Evolutionary conservation across 805 yeast species (phyloP).

Genomic region (Wickerhamomyces silvicola): DNA sequence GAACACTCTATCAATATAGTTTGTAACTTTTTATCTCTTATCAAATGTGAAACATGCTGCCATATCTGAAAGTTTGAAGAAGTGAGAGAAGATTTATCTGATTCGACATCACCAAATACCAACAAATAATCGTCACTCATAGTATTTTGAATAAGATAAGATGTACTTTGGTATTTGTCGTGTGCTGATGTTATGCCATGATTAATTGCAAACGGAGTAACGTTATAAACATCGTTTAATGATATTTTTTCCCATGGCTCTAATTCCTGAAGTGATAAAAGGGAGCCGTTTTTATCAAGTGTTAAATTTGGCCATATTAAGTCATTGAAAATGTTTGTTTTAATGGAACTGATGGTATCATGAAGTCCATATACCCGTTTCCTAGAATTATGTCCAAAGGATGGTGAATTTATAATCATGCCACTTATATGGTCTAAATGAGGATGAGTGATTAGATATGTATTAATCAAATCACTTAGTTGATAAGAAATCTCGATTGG

Average conservation of each 20-base stretch:
- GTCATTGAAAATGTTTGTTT: slow-evolving; percentile 61
- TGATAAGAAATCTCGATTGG: slow-evolving; percentile 26
- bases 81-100: slow-evolving; percentile 44
- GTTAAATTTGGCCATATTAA: slow-evolving; percentile 70
- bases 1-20: slow-evolving; percentile 79
- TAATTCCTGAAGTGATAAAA: slow-evolving; percentile 20
- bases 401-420: slow-evolving; percentile 66
- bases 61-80: slow-evolving; percentile 42
- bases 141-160: slow-evolving; percentile 46
- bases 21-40: slow-evolving; percentile 34
- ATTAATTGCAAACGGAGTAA: slow-evolving; percentile 31
- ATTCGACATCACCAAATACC: slow-evolving; percentile 81
- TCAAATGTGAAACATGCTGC: slow-evolving; percentile 43
- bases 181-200: slow-evolving; percentile 32
- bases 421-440: slow-evolving; percentile 79
- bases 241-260: slow-evolving; percentile 3
- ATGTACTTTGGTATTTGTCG: slow-evolving; percentile 38
- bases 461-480: slow-evolving; percentile 31
- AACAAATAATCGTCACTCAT: slow-evolving; percentile 35
- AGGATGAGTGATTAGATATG: slow-evolving; percentile 66
- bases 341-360: slow-evolving; percentile 46
- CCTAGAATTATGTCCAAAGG: slow-evolving; percentile 26
- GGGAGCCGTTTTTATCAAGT: slow-evolving; percentile 19
- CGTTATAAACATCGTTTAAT: slow-evolving; percentile 11
- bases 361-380: slow-evolving; percentile 49